phyloP scores from a whole-genome alignment of 768 basidiomycete species.

The Scleroderma bovista region DNA sequence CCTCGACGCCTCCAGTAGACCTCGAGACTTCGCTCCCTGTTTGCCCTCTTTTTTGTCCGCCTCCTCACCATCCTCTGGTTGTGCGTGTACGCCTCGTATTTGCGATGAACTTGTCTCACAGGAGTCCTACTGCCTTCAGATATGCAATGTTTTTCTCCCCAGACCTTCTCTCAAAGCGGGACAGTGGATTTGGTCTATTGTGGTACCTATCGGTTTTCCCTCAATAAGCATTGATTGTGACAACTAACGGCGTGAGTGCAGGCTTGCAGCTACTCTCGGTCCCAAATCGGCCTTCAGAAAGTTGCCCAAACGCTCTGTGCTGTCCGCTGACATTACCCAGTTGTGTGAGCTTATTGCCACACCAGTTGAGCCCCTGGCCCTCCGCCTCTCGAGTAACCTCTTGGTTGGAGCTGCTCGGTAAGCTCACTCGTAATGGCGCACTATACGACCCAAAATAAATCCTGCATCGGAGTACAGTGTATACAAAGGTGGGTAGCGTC shows the following conservation, averaged over 20 bases:
- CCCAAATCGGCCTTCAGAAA: conserved; percentile 84
- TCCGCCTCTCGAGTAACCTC: conserved; percentile 82
- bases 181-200: conserved; percentile 85
- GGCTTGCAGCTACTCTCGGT: conserved; percentile 89
- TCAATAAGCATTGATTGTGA: background rate
- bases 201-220: conserved; percentile 43
- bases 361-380: conserved; percentile 81
- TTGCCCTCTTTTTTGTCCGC: conserved; percentile 2
- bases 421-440: conserved; percentile 18
- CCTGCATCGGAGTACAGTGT: conserved; percentile 28
- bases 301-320: conserved; percentile 75
- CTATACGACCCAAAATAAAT: background rate
- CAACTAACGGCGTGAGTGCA: conserved; percentile 27
- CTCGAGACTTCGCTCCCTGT: conserved; percentile 4
- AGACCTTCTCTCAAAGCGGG: conserved; percentile 73
- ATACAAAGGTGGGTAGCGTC: conserved; percentile 38
- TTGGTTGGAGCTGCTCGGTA: conserved; percentile 89
- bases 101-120: background rate
- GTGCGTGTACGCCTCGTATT: conserved; percentile 4
- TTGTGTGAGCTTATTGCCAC: conserved; percentile 76
- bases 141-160: conserved; percentile 78
- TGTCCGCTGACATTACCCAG: conserved; percentile 76
- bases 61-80: background rate
- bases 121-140: background rate
- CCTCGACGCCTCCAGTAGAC: background rate